phyloP scores from a whole-genome alignment of 106 monocot species.

The Cymbidium sinense region DNA sequence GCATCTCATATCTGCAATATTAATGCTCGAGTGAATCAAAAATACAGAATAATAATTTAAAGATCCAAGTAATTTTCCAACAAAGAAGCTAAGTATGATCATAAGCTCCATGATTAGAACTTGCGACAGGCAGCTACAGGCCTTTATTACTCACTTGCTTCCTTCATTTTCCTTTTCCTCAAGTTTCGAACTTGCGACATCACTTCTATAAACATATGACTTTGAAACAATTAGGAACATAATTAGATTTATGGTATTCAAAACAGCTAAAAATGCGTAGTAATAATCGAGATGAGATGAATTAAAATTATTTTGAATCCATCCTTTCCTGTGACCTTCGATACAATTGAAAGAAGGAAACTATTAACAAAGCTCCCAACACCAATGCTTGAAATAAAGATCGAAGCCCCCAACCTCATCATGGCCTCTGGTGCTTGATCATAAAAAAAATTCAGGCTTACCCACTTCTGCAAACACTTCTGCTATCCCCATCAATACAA shows the following conservation, averaged over 20 bases:
- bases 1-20: no score
- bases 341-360: slow-evolving; percentile 24
- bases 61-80: no score
- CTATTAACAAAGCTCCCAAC: slow-evolving; percentile 44
- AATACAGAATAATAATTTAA: no score
- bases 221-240: slow-evolving; percentile 21
- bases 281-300: slow-evolving; percentile 30
- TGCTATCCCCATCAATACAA: slow-evolving; percentile 18
- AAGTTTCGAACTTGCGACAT: background rate
- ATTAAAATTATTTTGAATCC: slow-evolving; percentile 43
- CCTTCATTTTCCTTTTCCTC: no score
- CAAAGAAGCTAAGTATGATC: no score
- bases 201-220: slow-evolving; percentile 30
- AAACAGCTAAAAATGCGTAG: slow-evolving; percentile 23
- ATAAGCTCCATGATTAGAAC: no score
- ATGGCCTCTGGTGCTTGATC: slow-evolving; percentile 53
- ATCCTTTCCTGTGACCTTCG: slow-evolving; percentile 16
- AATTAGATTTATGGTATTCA: slow-evolving; percentile 26
- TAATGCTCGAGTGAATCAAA: no score
- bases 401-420: slow-evolving; percentile 52
- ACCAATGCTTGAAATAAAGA: slow-evolving; percentile 25
- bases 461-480: slow-evolving; percentile 17
- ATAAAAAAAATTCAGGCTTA: slow-evolving; percentile 42
- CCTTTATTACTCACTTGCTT: no score
- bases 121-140: no score